Evolutionary conservation across 2,329 filamentous ascomycete genomes (phyloP).

Genomic region (Beauveria pseudobassiana): DNA sequence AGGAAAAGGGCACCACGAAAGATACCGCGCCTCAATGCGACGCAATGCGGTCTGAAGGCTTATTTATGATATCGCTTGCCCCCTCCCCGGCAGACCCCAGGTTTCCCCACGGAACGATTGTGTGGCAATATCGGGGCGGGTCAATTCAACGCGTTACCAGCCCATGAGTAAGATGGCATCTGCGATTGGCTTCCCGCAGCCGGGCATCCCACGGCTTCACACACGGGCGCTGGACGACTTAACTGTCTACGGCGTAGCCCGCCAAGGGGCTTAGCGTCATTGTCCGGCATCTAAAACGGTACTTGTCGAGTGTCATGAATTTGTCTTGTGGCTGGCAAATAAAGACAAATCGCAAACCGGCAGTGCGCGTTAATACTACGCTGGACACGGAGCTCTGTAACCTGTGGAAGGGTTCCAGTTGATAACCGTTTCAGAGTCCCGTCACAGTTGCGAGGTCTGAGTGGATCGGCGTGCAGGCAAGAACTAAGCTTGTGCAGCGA

Average conservation of each 20-base stretch:
- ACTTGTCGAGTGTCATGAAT: background rate
- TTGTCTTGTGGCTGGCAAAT: background rate
- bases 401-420: background rate
- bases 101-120: background rate
- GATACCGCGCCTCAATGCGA: background rate
- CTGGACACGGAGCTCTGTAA: background rate
- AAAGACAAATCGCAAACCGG: background rate
- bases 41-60: too few species aligned
- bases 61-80: background rate
- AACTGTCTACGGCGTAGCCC: background rate
- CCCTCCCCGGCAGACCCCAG: background rate
- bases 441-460: background rate
- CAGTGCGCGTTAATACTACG: background rate
- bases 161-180: background rate
- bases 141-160: background rate
- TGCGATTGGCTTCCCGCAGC: background rate
- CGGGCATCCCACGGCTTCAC: background rate
- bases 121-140: background rate
- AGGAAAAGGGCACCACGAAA: background rate
- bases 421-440: background rate
- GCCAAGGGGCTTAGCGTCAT: background rate
- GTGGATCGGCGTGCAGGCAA: background rate
- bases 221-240: background rate
- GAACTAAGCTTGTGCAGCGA: background rate
- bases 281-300: background rate